phyloP scores from a whole-genome alignment of 257 asterid genomes.

The Przewalskia tangutica region DNA sequence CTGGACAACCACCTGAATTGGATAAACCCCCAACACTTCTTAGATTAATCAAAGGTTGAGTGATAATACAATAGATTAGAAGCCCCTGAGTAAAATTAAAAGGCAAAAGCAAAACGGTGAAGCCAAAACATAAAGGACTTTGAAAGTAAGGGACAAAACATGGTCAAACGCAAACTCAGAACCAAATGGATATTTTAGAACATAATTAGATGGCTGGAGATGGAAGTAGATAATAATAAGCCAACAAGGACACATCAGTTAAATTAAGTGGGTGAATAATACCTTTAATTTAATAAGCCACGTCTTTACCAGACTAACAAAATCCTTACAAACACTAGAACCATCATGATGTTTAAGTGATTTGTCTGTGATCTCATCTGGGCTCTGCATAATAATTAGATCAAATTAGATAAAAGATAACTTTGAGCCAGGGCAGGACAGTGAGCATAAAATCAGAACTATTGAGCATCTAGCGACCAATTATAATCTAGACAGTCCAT shows the following conservation, averaged over 20 bases:
- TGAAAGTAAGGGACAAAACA: not conserved
- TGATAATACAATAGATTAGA: not conserved
- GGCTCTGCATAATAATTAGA: slow-evolving; percentile 55
- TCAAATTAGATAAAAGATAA: not conserved
- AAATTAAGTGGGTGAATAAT: not conserved
- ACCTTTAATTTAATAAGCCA: slow-evolving; percentile 90
- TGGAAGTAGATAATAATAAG: not conserved
- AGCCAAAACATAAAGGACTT: not conserved
- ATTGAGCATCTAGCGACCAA: not conserved
- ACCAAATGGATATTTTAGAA: not conserved
- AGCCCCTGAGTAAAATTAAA: not conserved
- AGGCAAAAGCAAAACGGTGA: not conserved
- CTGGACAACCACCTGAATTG: not conserved
- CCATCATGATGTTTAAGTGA: slow-evolving; percentile 62
- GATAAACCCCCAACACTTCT: not conserved
- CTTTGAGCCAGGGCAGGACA: not conserved
- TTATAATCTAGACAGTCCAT: not conserved
- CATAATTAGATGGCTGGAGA: not conserved
- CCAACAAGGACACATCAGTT: not conserved
- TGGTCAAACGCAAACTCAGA: not conserved
- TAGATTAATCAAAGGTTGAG: not conserved
- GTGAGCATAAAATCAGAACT: not conserved
- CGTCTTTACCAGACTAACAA: slow-evolving; percentile 59
- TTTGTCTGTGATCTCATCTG: slow-evolving; percentile 74
- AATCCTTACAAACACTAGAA: slow-evolving; percentile 62